Evolutionary conservation across 2,329 filamentous ascomycete genomes (phyloP).

Genomic region (Penicillium sp.): DNA sequence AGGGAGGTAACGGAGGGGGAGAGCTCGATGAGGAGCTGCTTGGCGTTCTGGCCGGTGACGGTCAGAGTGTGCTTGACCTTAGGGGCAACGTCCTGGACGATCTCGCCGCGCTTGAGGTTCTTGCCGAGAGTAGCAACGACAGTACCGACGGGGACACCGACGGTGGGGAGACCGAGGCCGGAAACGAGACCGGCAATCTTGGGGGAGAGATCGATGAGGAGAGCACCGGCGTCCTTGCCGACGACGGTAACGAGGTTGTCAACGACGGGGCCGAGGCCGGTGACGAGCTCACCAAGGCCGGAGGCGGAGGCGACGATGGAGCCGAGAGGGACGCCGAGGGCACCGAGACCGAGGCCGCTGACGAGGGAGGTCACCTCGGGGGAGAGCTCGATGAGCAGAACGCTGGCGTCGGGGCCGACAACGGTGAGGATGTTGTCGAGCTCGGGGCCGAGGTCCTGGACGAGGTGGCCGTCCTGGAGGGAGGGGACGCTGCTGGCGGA

Average conservation of each 20-base stretch:
- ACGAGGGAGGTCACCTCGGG: conserved; percentile 30
- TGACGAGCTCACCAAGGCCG: conserved; percentile 27
- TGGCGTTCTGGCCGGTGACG: conserved; percentile 11
- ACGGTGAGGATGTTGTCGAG: conserved; percentile 32
- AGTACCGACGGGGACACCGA: conserved; percentile 29
- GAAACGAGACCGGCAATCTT: conserved; percentile 27
- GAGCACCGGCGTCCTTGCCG: conserved; percentile 28
- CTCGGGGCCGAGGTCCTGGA: conserved; percentile 32
- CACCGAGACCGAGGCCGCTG: conserved; percentile 29
- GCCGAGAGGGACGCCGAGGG: conserved; percentile 27
- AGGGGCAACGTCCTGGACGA: conserved; percentile 15
- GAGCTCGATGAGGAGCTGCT: conserved; percentile 15
- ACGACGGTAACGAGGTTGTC: conserved; percentile 33
- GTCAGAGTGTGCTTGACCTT: conserved; percentile 7
- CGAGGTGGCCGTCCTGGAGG: conserved; percentile 26
- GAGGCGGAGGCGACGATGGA: conserved; percentile 27
- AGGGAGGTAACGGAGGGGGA: conserved; percentile 27
- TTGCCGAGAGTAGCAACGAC: conserved; percentile 27
- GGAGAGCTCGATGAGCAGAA: conserved; percentile 32
- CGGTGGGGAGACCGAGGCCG: conserved; percentile 29
- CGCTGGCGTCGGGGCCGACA: conserved; percentile 25
- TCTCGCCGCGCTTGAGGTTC: conserved; percentile 29
- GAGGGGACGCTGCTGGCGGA: conserved; percentile 13
- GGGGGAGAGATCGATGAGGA: conserved; percentile 32
- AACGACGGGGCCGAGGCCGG: conserved; percentile 23